A percentile compares a stretch with the other conserved stretches of the same genome.
These are phyloP conservation scores for Diaporthe sp. DNA, from an alignment of 2,329 filamentous ascomycete genomes.

Conservation along the genomic window DNA sequence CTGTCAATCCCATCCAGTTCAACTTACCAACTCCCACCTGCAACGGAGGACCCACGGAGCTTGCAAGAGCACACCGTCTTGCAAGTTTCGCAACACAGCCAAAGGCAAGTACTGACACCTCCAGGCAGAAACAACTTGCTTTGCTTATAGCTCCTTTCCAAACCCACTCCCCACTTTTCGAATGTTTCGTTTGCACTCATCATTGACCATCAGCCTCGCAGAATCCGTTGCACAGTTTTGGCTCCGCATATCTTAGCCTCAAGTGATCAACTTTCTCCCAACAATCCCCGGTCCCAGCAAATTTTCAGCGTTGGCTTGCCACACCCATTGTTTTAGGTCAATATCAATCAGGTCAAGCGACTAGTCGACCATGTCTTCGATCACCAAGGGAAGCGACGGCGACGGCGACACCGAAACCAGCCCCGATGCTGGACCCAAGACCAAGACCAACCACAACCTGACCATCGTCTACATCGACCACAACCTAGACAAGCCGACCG, in stretches of 20 bases:
- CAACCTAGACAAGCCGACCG: not conserved
- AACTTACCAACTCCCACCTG: not conserved
- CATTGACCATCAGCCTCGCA: not conserved
- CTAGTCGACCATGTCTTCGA: not conserved
- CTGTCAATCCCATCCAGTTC: not conserved
- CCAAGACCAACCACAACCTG: not conserved
- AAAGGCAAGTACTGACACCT: not conserved
- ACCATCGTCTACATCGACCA: constrained; percentile 14
- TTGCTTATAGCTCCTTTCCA: not conserved
- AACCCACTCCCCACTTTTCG: not conserved
- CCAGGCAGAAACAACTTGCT: not conserved
- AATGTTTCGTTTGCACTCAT: not conserved
- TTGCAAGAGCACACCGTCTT: not conserved
- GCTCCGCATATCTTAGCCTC: not conserved
- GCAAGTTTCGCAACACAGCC: not conserved
- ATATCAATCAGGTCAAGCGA: not conserved
- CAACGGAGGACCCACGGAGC: not conserved
- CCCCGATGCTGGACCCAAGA: not conserved
- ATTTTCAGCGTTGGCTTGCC: not conserved
- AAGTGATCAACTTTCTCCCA: no score
- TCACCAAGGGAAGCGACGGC: not conserved
- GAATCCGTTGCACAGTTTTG: not conserved
- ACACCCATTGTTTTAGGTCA: not conserved
- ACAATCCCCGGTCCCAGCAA: no score
- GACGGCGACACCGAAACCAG: not conserved